A percentile compares a stretch with the other conserved stretches of the same genome.
phyloP scores from a whole-genome alignment of 306 rosid genomes.

The Oxytropis ochrocephala region DNA sequence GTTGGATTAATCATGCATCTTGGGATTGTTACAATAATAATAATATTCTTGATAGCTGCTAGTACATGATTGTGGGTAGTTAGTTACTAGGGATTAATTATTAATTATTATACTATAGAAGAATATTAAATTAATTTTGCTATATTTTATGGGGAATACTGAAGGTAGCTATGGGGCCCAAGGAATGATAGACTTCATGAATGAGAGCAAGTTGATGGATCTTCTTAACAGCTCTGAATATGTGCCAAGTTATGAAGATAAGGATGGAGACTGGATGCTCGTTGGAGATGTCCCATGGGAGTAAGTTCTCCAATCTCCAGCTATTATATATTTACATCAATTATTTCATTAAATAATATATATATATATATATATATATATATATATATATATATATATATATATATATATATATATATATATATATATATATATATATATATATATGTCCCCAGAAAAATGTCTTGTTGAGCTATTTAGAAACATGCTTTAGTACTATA shows the following conservation, averaged over 20 bases:
- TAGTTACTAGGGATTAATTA: not conserved
- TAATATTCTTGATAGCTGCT: not conserved
- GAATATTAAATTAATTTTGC: not conserved
- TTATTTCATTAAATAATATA: no score
- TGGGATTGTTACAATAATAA: slow-evolving; percentile 18
- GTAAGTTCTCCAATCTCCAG: slow-evolving; percentile 45
- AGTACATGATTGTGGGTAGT: not conserved
- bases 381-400: no score
- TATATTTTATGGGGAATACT: not conserved
- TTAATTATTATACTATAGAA: not conserved
- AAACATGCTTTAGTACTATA: not conserved
- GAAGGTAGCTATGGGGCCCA: slow-evolving; percentile 89
- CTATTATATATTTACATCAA: not conserved
- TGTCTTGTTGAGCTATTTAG: no score
- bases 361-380: no score
- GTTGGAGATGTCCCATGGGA: slow-evolving; percentile 99
- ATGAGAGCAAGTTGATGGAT: slow-evolving; percentile 98
- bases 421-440: no score
- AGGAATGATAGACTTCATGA: slow-evolving; percentile 99
- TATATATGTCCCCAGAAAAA: no score
- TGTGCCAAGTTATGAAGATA: slow-evolving; percentile 98
- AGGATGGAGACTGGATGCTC: slow-evolving; percentile 99
- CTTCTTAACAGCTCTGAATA: slow-evolving; percentile 95
- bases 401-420: no score
- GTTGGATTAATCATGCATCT: not conserved